phyloP scores from a whole-genome alignment of 1,284 basidiomycete genomes.

The Phellinidium pouzarii region DNA sequence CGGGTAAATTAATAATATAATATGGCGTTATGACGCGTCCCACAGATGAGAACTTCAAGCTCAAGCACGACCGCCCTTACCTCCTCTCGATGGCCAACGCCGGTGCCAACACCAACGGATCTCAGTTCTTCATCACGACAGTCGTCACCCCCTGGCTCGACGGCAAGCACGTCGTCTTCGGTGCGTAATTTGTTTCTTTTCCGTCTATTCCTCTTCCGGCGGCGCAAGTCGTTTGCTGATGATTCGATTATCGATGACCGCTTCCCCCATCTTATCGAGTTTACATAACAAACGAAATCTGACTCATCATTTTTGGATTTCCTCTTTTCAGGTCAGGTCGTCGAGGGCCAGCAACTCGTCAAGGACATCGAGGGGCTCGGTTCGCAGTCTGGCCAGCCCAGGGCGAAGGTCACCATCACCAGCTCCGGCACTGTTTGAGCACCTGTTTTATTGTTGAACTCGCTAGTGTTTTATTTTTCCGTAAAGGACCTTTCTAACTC shows the following conservation, averaged over 20 bases:
- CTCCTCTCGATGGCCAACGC: constrained; percentile 90
- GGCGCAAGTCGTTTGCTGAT: not conserved
- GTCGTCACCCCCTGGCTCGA: constrained; percentile 75
- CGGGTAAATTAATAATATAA: no score
- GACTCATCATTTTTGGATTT: constrained; percentile 2
- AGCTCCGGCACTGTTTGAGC: constrained; percentile 43
- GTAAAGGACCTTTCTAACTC: not conserved
- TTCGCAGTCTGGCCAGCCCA: constrained; percentile 46
- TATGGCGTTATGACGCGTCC: not conserved
- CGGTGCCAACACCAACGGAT: constrained; percentile 67
- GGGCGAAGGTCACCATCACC: constrained; percentile 51
- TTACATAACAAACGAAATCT: constrained; percentile 8
- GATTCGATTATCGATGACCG: constrained; percentile 6
- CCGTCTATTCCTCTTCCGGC: not conserved
- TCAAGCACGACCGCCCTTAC: constrained; percentile 75
- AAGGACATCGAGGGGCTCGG: constrained; percentile 67
- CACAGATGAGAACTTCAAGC: constrained; percentile 80
- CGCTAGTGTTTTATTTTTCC: no score
- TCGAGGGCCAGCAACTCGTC: constrained; percentile 74
- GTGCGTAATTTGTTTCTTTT: constrained; percentile 25
- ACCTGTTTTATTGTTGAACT: no score
- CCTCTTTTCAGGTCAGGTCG: constrained; percentile 49
- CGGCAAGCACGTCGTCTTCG: constrained; percentile 77
- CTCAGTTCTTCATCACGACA: constrained; percentile 87
- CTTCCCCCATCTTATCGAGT: not conserved